Percentiles rank a stretch among this genome's conserved stretches.
Conservation (phyloP, 140 eudicot species). For the Stevia rebaudiana region DNA sequence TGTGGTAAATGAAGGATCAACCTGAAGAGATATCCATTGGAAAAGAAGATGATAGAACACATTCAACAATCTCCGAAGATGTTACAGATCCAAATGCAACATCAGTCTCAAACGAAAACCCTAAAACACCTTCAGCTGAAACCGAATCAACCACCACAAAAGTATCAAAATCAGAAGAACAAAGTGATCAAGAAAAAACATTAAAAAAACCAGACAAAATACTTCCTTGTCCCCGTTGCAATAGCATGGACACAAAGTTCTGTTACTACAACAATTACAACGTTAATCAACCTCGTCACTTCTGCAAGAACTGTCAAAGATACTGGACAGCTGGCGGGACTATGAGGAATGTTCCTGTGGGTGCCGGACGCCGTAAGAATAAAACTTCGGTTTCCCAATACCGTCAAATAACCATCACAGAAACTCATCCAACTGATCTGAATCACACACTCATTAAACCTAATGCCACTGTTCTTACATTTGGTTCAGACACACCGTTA, state of each 20-base stretch:
- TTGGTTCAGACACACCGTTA: slow-evolving; percentile 52
- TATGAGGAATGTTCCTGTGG: slow-evolving; percentile 86
- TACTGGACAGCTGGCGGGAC: slow-evolving; percentile 96
- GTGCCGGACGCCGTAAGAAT: slow-evolving; percentile 85
- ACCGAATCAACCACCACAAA: slow-evolving; percentile 31
- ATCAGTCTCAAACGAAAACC: slow-evolving; percentile 20
- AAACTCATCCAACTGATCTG: slow-evolving; percentile 35
- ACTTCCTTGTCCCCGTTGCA: slow-evolving; percentile 84
- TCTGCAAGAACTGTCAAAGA: slow-evolving; percentile 83
- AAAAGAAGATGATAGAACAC: slow-evolving; percentile 32
- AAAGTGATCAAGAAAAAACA: slow-evolving; percentile 51
- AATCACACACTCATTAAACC: slow-evolving; percentile 29
- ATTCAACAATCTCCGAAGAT: slow-evolving; percentile 35
- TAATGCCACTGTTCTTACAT: slow-evolving; percentile 55
- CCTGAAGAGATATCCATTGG: slow-evolving; percentile 15
- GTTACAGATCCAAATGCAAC: slow-evolving; percentile 29
- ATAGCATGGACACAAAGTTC: slow-evolving; percentile 88
- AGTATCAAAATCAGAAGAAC: slow-evolving; percentile 38
- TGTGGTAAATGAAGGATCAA: slow-evolving; percentile 30
- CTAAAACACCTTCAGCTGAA: slow-evolving; percentile 31
- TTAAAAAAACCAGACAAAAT: slow-evolving; percentile 74
- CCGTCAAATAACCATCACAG: slow-evolving; percentile 49
- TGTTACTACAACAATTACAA: slow-evolving; percentile 88
- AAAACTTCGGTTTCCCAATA: slow-evolving; percentile 44
- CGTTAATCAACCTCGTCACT: slow-evolving; percentile 76